A percentile compares a stretch with the other conserved stretches of the same genome.
Evolutionary conservation across 805 yeast genomes (phyloP).

Genomic region (Sungouiella thailandica): DNA sequence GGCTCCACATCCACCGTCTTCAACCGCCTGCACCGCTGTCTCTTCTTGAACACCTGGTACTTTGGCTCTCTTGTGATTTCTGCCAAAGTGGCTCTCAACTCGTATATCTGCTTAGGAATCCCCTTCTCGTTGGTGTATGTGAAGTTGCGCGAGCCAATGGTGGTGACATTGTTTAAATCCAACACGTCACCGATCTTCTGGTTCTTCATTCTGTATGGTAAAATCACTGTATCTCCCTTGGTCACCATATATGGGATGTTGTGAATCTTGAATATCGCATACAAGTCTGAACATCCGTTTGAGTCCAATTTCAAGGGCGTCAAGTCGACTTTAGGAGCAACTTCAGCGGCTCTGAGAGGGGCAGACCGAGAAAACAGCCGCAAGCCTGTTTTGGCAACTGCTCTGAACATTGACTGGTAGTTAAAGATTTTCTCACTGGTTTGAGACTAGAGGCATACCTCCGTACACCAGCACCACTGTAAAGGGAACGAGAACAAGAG

Average conservation of each 20-base stretch:
- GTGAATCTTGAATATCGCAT: constrained; percentile 79
- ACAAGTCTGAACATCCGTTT: constrained; percentile 49
- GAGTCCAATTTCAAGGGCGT: constrained; percentile 64
- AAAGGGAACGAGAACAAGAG: no score
- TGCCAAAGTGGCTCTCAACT: constrained; percentile 71
- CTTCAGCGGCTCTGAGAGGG: constrained; percentile 6
- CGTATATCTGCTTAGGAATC: constrained; percentile 46
- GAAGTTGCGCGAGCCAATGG: constrained; percentile 81
- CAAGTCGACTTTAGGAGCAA: constrained; percentile 29
- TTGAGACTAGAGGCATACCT: not conserved
- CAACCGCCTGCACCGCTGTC: constrained; percentile 74
- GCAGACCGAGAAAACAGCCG: constrained; percentile 8
- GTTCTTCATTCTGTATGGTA: constrained; percentile 74
- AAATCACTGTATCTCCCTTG: constrained; percentile 75
- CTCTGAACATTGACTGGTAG: constrained; percentile 7
- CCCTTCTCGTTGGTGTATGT: constrained; percentile 47
- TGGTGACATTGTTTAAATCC: constrained; percentile 65
- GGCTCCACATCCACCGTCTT: constrained; percentile 72
- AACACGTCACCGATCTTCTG: constrained; percentile 84
- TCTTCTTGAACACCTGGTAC: constrained; percentile 50
- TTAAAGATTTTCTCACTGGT: constrained; percentile 1
- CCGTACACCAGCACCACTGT: constrained; percentile 2
- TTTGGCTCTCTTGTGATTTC: constrained; percentile 82
- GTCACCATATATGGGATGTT: constrained; percentile 85
- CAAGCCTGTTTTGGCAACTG: constrained; percentile 6